A percentile compares a stretch with the other conserved stretches of the same genome.
Evolutionary conservation across 371 early-diverging fungal species (phyloP).

Genomic region (Mortierella sp.): DNA sequence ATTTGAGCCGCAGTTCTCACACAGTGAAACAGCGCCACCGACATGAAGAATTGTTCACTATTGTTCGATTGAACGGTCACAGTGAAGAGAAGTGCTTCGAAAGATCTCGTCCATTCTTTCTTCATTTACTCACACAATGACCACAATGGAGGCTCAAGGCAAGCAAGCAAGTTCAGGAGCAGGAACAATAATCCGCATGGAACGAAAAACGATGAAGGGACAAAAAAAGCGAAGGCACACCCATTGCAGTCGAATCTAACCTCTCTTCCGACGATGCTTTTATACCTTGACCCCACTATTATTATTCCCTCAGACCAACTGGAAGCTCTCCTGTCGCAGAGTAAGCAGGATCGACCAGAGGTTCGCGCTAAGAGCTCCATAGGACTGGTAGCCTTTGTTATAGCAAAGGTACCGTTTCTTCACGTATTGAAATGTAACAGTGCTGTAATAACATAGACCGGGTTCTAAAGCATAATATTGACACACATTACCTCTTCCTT

Average conservation of each 20-base stretch:
- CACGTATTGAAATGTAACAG: neutral
- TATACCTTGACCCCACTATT: too few species aligned
- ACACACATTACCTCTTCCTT: neutral
- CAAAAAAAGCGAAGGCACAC: neutral
- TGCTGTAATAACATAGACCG: neutral
- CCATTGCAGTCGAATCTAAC: neutral
- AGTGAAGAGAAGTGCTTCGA: neutral
- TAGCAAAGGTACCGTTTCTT: conserved; percentile 9
- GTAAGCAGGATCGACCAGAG: conserved; percentile 37
- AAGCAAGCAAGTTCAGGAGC: neutral
- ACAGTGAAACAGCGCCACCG: neutral
- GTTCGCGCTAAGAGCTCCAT: conserved; percentile 44
- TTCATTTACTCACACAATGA: neutral
- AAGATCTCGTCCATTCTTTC: neutral
- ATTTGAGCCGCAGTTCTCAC: neutral
- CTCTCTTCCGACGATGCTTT: too few species aligned
- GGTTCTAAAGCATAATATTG: neutral
- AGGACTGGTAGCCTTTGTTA: conserved; percentile 31
- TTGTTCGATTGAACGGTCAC: conserved; percentile 11
- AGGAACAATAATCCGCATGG: neutral
- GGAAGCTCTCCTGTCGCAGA: conserved; percentile 23
- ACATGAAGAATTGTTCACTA: neutral
- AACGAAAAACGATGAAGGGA: neutral
- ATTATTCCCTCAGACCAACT: conserved; percentile 22
- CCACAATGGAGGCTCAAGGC: conserved; percentile 2